A percentile compares a stretch with the other conserved stretches of the same genome.
phyloP scores from a whole-genome alignment of 2,329 filamentous ascomycete species.

The Dactylellina leptospora region DNA sequence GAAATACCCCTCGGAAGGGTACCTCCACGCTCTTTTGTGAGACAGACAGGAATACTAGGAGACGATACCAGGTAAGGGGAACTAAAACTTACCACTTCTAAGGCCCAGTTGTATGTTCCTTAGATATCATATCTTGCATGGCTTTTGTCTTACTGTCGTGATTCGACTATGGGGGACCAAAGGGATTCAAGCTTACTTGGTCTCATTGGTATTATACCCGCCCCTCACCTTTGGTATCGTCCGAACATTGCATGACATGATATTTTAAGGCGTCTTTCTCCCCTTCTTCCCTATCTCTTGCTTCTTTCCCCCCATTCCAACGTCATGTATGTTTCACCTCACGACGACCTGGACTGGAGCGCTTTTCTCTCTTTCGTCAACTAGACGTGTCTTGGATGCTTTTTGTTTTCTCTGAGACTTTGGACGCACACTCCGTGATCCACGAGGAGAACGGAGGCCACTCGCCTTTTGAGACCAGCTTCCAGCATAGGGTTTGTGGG shows the following conservation, averaged over 20 bases:
- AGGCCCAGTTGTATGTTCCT: conserved; percentile 17
- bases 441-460: conserved; percentile 13
- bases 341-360: no score
- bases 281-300: background rate
- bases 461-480: conserved; percentile 29
- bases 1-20: conserved; percentile 25
- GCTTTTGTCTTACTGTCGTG: conserved; percentile 26
- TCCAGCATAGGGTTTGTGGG: conserved; percentile 43
- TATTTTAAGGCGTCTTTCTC: conserved; percentile 31
- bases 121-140: conserved; percentile 16
- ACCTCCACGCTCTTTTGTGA: conserved; percentile 42
- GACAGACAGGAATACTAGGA: conserved; percentile 36
- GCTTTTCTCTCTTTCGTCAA: no score
- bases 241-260: conserved; percentile 51
- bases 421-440: conserved; percentile 16
- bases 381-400: conserved; percentile 24
- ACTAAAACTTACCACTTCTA: conserved; percentile 12
- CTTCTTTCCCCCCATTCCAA: conserved; percentile 2
- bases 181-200: conserved; percentile 24
- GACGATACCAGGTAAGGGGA: conserved; percentile 21
- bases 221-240: conserved; percentile 50
- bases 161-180: conserved; percentile 27
- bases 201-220: conserved; percentile 52
- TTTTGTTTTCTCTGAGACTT: background rate
- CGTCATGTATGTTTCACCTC: conserved; percentile 42